Evolutionary conservation across 2,329 filamentous ascomycete genomes (phyloP), one percentile per base, ranked within the genome.

Genomic region (Graphilbum fragrans): DNA sequence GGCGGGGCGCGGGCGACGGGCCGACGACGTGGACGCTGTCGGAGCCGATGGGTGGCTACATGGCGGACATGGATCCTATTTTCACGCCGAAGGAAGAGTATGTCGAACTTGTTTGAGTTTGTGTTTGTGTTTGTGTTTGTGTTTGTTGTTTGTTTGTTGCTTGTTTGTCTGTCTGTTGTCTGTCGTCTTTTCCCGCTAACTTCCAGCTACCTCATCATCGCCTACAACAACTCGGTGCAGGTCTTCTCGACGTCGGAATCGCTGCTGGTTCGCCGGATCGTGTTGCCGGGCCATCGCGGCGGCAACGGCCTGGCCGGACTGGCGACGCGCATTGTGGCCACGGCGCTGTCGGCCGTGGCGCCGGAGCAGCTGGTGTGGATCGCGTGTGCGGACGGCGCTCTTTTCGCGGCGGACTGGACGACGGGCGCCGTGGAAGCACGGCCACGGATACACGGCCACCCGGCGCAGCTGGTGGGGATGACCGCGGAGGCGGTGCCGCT

Each of bases 231-330:
- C 22, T 80, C 81, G 10, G 67, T 95, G 41, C 82, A 87, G 56
- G 72, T 94, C 21, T 94, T 92, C 60, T 83, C 84, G 2, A 76
- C 85, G 23, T 67, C 75, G 48, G 87, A 86, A 41, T 96, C 92
- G 2, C 73, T 93, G 38, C 74, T 93, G 19, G 68, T 86, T 36
- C 79, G 86, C 50, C 76, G 78, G 42, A 80, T 95, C 38, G 64
- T 72, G 12, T 64, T 80, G 49, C 65, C 50, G 8, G 51, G 49
- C n/a, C 46, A 51, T n/a, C 47, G 44, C 35, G 51, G 57, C 36
- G 55, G 31, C 46, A 43, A 34, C 43, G n/a, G n/a, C n/a, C n/a
- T n/a, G n/a, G n/a, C n/a, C n/a, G 57, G 19, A 12, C 11, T 20
- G 21, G 4, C 25, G 5, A 17, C 43, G 50, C 55, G 34, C 55